Conservation (phyloP, 164 flowering plant species). For the Houttuynia cordata region DNA sequence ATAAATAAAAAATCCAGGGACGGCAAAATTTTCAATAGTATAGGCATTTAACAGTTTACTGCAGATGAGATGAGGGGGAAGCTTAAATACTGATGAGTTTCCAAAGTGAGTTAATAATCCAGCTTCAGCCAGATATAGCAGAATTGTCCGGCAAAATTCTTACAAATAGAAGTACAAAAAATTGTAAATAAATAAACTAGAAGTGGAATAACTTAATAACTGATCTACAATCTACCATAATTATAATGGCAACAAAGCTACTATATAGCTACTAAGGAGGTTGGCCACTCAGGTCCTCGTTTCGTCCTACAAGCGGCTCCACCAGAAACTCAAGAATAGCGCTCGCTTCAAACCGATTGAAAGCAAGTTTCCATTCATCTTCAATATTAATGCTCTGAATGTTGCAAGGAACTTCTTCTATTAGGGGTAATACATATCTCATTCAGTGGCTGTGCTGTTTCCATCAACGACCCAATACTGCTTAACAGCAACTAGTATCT, state of each 20-base stretch:
- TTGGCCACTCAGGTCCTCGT: neutral
- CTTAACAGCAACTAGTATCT: slow-evolving; percentile 69
- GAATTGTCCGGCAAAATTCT: too few species aligned
- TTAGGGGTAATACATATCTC: slow-evolving; percentile 1
- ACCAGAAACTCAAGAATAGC: neutral
- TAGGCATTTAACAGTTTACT: too few species aligned
- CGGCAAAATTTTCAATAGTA: too few species aligned
- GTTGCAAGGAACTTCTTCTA: neutral
- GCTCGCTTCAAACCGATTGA: neutral
- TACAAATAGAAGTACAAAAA: too few species aligned
- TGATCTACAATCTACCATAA: neutral
- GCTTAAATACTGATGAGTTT: too few species aligned
- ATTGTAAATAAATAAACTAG: neutral
- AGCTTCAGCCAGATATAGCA: too few species aligned
- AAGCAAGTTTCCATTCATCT: neutral
- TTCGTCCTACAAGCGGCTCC: neutral
- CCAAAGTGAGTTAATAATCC: too few species aligned
- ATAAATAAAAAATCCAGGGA: too few species aligned
- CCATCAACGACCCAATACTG: slow-evolving; percentile 50
- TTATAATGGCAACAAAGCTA: neutral
- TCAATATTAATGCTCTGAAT: neutral
- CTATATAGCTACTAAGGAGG: neutral
- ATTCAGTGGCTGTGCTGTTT: slow-evolving; percentile 38
- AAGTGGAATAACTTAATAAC: neutral
- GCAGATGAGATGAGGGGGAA: too few species aligned